phyloP scores from a whole-genome alignment of 352 stramenopile species.

The Phytophthora cryptogea region DNA sequence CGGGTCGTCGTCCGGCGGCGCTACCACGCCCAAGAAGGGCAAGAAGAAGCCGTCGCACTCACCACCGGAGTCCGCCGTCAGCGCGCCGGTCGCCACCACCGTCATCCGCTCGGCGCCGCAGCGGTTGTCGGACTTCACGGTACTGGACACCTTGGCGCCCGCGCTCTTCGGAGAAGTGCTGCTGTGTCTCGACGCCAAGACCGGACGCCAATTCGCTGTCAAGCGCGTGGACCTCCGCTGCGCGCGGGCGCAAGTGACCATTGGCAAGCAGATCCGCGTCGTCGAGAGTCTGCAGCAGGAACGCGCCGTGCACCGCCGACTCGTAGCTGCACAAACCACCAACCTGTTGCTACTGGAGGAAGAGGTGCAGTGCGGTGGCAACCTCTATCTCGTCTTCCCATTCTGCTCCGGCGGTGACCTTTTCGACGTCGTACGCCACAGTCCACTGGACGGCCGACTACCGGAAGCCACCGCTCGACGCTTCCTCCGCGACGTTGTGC shows the following conservation, averaged over 20 bases:
- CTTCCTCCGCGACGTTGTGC: conserved; percentile 46
- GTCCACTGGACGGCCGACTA: conserved; percentile 35
- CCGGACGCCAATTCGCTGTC: conserved; percentile 48
- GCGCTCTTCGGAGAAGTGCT: conserved; percentile 66
- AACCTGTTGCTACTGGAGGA: conserved; percentile 58
- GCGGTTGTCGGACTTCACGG: conserved; percentile 43
- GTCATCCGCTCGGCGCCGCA: conserved; percentile 35
- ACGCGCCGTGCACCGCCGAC: conserved; percentile 46
- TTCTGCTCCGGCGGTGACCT: conserved; percentile 60
- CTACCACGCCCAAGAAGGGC: conserved; percentile 25
- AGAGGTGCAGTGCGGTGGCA: conserved; percentile 43
- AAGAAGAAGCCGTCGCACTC: conserved; percentile 18
- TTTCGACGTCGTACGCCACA: conserved; percentile 54
- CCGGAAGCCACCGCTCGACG: conserved; percentile 37
- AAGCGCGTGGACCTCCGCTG: conserved; percentile 52
- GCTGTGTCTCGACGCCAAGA: conserved; percentile 47
- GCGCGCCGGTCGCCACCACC: background rate
- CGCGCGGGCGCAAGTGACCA: conserved; percentile 40
- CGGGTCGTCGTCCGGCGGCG: conserved; percentile 7
- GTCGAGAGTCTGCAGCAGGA: conserved; percentile 58
- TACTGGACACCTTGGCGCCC: conserved; percentile 45
- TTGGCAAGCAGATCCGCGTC: conserved; percentile 42
- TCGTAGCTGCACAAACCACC: conserved; percentile 32
- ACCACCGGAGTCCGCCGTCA: background rate
- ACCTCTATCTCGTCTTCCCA: conserved; percentile 58